Conservation (phyloP, 1,139 yeast species). For the Taiozyma onychis region DNA sequence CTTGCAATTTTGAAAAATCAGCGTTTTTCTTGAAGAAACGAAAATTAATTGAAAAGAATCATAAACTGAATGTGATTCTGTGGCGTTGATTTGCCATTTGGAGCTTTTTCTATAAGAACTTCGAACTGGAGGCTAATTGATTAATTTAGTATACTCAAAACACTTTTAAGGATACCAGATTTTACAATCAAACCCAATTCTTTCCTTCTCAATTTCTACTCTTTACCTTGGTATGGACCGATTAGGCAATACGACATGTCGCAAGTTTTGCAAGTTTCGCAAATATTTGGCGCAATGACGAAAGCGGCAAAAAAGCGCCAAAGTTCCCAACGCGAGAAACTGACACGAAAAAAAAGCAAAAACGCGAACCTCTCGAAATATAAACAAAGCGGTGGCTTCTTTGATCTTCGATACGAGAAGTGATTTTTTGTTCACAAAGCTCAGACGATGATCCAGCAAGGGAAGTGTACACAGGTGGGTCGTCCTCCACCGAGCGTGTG, state of each 20-base stretch:
- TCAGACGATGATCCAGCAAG: neutral
- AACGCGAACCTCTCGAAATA: neutral
- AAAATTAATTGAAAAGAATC: neutral
- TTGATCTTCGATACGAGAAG: neutral
- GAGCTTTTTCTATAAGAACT: too few species aligned
- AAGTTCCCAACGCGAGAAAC: neutral
- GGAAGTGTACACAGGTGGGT: neutral
- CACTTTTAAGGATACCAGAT: too few species aligned
- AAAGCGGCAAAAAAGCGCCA: neutral
- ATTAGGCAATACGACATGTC: too few species aligned
- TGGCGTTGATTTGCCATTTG: neutral
- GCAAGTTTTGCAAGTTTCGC: neutral
- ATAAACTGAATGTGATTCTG: too few species aligned
- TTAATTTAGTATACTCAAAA: too few species aligned
- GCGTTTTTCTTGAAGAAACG: neutral
- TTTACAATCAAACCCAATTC: too few species aligned
- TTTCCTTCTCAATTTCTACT: too few species aligned
- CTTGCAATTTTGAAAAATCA: neutral
- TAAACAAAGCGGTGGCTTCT: neutral
- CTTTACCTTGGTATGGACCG: too few species aligned
- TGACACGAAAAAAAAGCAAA: neutral
- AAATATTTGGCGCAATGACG: neutral
- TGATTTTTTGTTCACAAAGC: neutral
- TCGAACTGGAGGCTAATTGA: too few species aligned
- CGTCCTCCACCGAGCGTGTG: neutral